Conservation (phyloP, 73 alveolate species). For the Stentor roeselii region DNA sequence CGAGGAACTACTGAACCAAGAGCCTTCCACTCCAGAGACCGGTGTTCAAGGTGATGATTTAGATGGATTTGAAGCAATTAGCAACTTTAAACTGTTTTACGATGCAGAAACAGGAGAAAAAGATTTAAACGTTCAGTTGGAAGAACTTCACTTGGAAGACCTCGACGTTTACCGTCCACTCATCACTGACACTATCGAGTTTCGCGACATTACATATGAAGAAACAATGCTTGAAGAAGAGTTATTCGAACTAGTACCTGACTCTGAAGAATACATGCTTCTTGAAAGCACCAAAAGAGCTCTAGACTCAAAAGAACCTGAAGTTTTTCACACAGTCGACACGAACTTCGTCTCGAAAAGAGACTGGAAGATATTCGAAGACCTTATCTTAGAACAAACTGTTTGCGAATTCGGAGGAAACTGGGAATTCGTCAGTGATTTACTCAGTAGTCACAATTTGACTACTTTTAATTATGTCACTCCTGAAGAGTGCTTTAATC, state of each 20-base stretch:
- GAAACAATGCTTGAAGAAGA: slow-evolving; percentile 20
- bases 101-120: background rate
- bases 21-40: slow-evolving; percentile 24
- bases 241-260: slow-evolving; percentile 4
- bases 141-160: slow-evolving; percentile 10
- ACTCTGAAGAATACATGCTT: background rate
- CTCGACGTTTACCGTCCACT: background rate
- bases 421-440: slow-evolving; percentile 19
- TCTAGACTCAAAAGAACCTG: slow-evolving; percentile 8
- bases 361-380: slow-evolving; percentile 14
- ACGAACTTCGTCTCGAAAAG: background rate
- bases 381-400: background rate
- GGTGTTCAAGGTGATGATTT: background rate
- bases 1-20: background rate
- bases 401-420: slow-evolving; percentile 20
- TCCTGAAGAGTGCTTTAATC: background rate
- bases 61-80: background rate
- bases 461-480: background rate
- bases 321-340: background rate
- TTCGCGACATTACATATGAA: slow-evolving; percentile 22
- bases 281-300: background rate
- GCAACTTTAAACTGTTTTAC: background rate
- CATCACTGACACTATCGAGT: background rate
- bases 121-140: background rate
- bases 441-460: background rate